Base-by-base conservation (phyloP, 306 rosid species). In the Citrullus colocynthis region DNA sequence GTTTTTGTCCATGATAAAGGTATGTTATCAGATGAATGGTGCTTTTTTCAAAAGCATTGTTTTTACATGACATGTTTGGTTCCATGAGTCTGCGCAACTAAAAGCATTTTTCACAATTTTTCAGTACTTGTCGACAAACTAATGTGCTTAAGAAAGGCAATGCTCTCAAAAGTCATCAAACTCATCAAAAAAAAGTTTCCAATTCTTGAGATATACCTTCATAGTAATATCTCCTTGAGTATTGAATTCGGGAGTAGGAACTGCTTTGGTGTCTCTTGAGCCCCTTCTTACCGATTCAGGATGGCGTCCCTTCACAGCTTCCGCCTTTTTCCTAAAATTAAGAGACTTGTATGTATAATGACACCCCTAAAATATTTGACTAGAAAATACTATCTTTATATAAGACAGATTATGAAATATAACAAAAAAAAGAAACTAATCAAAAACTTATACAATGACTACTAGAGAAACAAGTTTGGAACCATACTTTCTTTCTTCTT, bases 201-300 rank as follows among this genome's bases (percentile, higher is more conserved):
- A 32, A 48, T 64, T 36, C 2, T 20, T 24, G 54, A 16, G 12
- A 54, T n/a, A 66, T 84, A 91, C 92, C 96, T 51, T 87, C 65
- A 90, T 52, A 6, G 89, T 45, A 16, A 77, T 30, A 62, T 82
- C 85, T 81, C 85, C 91, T 11, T 58, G 78, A 16, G 81, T 72
- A 16, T 52, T 87, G 82, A 79, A 87, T n/a, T 85, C 91, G 6
- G 89, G 96, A 20, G 92, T 82, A 65, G 83, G 85, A 28, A 13
- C 75, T 64, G 34, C 82, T 78, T 90, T 89, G 51, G 62, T 65
- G 56, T 85, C 84, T 80, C 88, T 82, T 41, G 87, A 63, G 78
- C 84, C 90, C 71, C 93, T 85, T 82, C 81, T 77, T 45, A 85
- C 96, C 32, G 92, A 88, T 82, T 80, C 89, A 2, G 93, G 89